These are phyloP conservation scores for Tephrocybe sp. DNA, from an alignment of 768 basidiomycete species.

Conservation along the genomic window DNA sequence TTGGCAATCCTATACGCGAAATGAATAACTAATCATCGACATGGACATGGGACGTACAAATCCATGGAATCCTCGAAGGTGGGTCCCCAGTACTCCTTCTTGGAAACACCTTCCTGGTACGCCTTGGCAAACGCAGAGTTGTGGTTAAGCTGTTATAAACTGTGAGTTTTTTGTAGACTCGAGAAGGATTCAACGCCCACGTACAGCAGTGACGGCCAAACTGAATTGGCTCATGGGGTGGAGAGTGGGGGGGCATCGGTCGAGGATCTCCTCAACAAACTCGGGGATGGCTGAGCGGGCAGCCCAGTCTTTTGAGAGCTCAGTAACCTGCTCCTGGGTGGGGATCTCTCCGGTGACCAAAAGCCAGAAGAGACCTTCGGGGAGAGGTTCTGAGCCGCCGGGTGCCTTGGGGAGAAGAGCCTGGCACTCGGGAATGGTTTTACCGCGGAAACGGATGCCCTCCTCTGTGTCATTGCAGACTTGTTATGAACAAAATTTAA, in stretches of 20 bases:
- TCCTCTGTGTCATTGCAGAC: constrained; percentile 57
- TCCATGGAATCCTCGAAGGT: constrained; percentile 91
- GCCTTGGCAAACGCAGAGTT: constrained; percentile 96
- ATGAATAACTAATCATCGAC: constrained; percentile 1
- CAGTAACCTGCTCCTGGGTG: constrained; percentile 81
- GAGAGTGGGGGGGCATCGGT: constrained; percentile 88
- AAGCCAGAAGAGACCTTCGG: constrained; percentile 94
- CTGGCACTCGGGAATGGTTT: constrained; percentile 90
- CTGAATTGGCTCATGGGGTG: constrained; percentile 99
- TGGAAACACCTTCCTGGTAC: constrained; percentile 87
- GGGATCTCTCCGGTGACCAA: constrained; percentile 94
- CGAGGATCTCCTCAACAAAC: constrained; percentile 95
- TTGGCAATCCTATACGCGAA: constrained; percentile 77
- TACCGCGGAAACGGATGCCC: constrained; percentile 97
- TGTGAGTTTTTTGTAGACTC: neutral
- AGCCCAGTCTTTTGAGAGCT: constrained; percentile 92
- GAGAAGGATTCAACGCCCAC: constrained; percentile 19
- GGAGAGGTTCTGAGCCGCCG: constrained; percentile 86
- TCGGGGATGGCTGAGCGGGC: constrained; percentile 87
- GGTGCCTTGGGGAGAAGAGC: constrained; percentile 85
- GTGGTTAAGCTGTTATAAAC: constrained; percentile 68
- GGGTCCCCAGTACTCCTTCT: constrained; percentile 97
- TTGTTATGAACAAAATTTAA: constrained; percentile 10
- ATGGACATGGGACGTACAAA: constrained; percentile 43
- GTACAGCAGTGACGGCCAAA: constrained; percentile 88